Evolutionary conservation across 2,329 filamentous ascomycete species (phyloP).

Genomic region (Ophiocordyceps camponoti-floridani): DNA sequence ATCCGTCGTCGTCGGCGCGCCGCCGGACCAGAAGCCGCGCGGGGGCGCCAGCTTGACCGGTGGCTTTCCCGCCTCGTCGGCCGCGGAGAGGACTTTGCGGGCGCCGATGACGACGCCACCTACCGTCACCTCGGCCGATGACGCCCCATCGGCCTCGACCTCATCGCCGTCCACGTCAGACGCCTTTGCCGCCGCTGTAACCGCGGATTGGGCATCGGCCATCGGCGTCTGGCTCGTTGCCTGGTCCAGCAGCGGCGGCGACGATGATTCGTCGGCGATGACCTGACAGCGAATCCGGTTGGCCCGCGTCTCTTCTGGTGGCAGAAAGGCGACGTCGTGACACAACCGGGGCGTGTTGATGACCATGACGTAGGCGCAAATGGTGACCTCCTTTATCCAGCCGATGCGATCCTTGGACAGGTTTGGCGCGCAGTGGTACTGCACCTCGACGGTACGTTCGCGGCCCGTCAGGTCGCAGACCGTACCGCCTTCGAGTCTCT

Average conservation of each 20-base stretch:
- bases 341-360: conserved; percentile 80
- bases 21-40: conserved; percentile 16
- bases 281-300: conserved; percentile 57
- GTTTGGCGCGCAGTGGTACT: conserved; percentile 62
- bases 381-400: conserved; percentile 85
- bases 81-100: conserved; percentile 26
- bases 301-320: conserved; percentile 58
- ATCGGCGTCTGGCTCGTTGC: conserved; percentile 9
- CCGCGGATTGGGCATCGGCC: conserved; percentile 9
- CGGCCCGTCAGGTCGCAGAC: conserved; percentile 72
- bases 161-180: not conserved
- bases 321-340: conserved; percentile 70
- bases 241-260: conserved; percentile 16
- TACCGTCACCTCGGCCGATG: conserved; percentile 18
- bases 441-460: conserved; percentile 69
- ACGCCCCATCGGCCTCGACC: too few species aligned
- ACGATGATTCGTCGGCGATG: conserved; percentile 24
- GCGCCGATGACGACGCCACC: conserved; percentile 36
- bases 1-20: conserved; percentile 7
- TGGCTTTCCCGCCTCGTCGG: conserved; percentile 27
- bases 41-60: conserved; percentile 26
- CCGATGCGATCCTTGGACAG: conserved; percentile 58
- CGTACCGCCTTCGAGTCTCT: conserved; percentile 63
- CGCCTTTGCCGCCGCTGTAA: conserved; percentile 4
- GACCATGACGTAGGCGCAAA: conserved; percentile 85